phyloP scores from a whole-genome alignment of 495 filamentous ascomycete genomes.

The Gamarada debralockiae region DNA sequence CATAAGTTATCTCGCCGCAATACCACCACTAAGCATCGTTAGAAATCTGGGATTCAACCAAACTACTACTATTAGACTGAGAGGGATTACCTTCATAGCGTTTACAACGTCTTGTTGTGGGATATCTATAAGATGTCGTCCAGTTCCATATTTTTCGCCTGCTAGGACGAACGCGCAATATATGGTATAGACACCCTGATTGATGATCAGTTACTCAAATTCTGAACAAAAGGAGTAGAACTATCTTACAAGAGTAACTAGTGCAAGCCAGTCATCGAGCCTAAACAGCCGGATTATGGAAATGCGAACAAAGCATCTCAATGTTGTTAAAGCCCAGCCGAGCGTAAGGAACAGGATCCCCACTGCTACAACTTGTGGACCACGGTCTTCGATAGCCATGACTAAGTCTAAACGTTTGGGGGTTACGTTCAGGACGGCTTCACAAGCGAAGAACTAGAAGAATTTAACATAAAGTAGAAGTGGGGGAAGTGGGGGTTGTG shows the following conservation, averaged over 20 bases:
- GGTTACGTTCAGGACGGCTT: too few species aligned
- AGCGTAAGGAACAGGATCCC: background rate
- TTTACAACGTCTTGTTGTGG: background rate
- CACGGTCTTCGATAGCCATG: background rate
- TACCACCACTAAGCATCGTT: conserved; percentile 11
- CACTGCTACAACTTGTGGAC: background rate
- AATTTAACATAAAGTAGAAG: too few species aligned
- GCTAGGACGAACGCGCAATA: background rate
- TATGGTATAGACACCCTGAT: background rate
- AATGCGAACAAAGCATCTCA: background rate
- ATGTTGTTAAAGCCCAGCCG: background rate
- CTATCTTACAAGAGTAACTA: background rate
- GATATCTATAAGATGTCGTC: background rate
- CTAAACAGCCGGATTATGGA: background rate
- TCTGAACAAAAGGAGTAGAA: background rate
- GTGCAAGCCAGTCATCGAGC: conserved; percentile 1
- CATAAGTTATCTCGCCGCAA: conserved; percentile 30
- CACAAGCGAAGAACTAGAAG: too few species aligned
- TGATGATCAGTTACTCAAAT: background rate
- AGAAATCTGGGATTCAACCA: background rate
- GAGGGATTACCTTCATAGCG: background rate
- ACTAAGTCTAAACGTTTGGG: too few species aligned
- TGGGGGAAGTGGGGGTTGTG: too few species aligned
- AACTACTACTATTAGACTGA: background rate
- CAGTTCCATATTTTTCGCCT: background rate